A percentile compares a stretch with the other conserved stretches of the same genome.
Conservation (phyloP, 331 rosid species). For the Erythrophleum ivorense region DNA sequence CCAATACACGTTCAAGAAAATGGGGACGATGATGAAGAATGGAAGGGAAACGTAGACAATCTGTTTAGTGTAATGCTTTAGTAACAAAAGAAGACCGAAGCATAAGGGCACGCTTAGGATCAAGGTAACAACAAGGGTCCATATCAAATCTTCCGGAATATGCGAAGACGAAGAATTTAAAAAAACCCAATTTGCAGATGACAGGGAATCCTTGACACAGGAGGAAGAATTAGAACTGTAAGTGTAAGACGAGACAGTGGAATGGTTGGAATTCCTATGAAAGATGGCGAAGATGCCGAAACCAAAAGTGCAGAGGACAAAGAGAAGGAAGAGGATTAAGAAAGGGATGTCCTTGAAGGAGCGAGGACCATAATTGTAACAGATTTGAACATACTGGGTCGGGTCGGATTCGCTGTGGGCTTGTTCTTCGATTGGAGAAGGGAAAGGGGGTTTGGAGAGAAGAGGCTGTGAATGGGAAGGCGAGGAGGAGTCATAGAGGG, state of each 20-base stretch:
- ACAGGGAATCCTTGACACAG: constrained; percentile 46
- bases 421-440: constrained; percentile 41
- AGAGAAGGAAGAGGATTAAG: constrained; percentile 66
- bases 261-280: constrained; percentile 58
- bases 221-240: constrained; percentile 60
- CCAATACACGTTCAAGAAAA: constrained; percentile 82
- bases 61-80: constrained; percentile 82
- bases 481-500: constrained; percentile 52
- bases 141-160: constrained; percentile 51
- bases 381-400: constrained; percentile 71
- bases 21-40: constrained; percentile 66
- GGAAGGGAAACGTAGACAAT: constrained; percentile 76
- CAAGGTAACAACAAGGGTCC: constrained; percentile 76
- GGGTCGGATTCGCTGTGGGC: constrained; percentile 52
- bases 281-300: constrained; percentile 74
- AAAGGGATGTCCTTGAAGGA: constrained; percentile 75
- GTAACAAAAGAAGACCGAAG: constrained; percentile 55
- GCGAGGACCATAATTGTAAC: constrained; percentile 73
- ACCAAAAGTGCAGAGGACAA: constrained; percentile 66
- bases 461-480: constrained; percentile 48
- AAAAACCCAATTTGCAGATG: constrained; percentile 6
- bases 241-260: constrained; percentile 57
- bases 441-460: constrained; percentile 49
- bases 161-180: constrained; percentile 42
- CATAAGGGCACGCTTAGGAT: constrained; percentile 68